Evolutionary conservation across 495 filamentous ascomycete genomes (phyloP).

Genomic region (Baudoinia panamericana): DNA sequence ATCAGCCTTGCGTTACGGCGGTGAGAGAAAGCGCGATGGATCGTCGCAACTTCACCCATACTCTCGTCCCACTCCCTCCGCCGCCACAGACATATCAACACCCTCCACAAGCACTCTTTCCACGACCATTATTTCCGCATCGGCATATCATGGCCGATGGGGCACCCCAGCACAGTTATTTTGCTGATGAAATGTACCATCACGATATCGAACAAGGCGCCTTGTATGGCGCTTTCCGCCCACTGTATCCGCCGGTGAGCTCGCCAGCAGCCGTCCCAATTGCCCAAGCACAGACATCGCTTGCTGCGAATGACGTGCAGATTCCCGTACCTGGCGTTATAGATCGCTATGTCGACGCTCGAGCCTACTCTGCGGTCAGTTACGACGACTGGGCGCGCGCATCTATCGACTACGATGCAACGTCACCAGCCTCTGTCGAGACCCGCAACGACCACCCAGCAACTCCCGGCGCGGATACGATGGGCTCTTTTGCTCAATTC

Average conservation of each 20-base stretch:
- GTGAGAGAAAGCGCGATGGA: slow-evolving; percentile 1
- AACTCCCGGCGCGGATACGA: background rate
- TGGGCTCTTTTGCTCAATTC: background rate
- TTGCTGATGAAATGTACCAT: slow-evolving; percentile 3
- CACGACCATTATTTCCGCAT: background rate
- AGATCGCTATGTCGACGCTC: background rate
- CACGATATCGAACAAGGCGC: background rate
- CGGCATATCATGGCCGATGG: background rate
- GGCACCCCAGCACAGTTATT: slow-evolving; percentile 1
- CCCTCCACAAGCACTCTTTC: background rate
- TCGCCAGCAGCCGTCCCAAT: background rate
- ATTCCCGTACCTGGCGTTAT: slow-evolving; percentile 1
- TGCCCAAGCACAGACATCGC: too few species aligned
- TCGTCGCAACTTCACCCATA: background rate
- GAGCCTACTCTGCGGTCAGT: slow-evolving; percentile 3
- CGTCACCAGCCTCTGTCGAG: slow-evolving; percentile 1
- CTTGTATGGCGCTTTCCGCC: background rate
- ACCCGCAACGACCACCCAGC: background rate
- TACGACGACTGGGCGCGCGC: slow-evolving; percentile 6
- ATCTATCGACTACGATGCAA: slow-evolving; percentile 4
- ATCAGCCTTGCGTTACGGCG: background rate
- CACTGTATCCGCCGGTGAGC: background rate
- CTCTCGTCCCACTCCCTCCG: background rate
- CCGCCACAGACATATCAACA: slow-evolving; percentile 1
- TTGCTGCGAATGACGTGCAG: background rate